Base-by-base conservation (phyloP, 805 yeast species). In the Wickerhamiella parazyma region DNA sequence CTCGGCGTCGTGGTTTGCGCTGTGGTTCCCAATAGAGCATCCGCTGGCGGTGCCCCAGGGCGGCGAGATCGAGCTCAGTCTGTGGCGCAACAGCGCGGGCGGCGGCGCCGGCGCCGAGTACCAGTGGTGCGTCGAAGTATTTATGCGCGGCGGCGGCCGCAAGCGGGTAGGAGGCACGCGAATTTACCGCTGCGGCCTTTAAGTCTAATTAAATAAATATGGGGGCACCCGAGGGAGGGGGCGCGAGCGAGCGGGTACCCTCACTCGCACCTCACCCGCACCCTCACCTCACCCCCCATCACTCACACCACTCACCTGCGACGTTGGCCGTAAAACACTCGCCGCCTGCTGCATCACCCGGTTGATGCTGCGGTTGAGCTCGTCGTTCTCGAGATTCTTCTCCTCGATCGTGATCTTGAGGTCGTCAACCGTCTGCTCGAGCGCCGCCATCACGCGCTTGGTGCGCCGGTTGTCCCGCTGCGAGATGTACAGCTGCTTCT, bases 1-100 rank as follows among this genome's bases (percentile, higher is more conserved):
- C 1, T 64, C 59, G 16, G 68, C 65, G 12, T 76, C 84, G 0
- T 80, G 87, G 87, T 71, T 80, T 44, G 86, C 87, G 1, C 54
- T 73, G 12, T 71, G 72, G 58, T 73, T 80, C 54, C 86, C 86
- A 0, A 49, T 80, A 14, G 67, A 66, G 26, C 64, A 64, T 12
- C 81, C 83, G 1, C 48, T 76, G 11, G 63, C 66, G 26, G 55
- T 74, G 2, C 59, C 71, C 3, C 79, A 75, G 47, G 74, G 71
- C 45, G 69, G 74, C 8, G 80, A 72, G 46, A 49, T 78, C 3
- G 73, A 72, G 31, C 56, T 77, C 0, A 67, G 69, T 28, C 52
- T 78, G 33, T 68, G 74, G 54, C 61, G 86, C 44, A 68, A 64
- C 28, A 54, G 63, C 2, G 31, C n/a, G n/a, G n/a, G n/a, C 16